Evolutionary conservation across 345 rosid species (phyloP).

Genomic region (Brassica nigra): DNA sequence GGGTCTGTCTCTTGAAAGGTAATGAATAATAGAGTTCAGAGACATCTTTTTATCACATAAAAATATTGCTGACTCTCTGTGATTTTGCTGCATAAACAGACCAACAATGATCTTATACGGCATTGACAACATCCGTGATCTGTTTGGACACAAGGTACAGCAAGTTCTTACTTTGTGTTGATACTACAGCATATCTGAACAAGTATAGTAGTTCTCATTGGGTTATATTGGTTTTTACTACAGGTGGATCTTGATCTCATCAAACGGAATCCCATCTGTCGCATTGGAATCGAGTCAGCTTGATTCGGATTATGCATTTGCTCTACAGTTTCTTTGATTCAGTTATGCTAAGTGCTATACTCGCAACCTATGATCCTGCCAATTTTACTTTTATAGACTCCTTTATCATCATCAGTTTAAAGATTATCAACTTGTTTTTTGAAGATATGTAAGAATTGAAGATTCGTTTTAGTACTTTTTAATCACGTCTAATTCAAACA

Average conservation of each 20-base stretch:
- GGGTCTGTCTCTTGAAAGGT: constrained; percentile 99
- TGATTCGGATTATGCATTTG: background rate
- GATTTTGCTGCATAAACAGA: constrained; percentile 44
- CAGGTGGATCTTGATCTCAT: constrained; percentile 94
- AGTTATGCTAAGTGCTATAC: background rate
- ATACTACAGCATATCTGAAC: background rate
- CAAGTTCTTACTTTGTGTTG: background rate
- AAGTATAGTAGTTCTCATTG: background rate
- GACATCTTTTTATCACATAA: background rate
- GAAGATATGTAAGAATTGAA: background rate
- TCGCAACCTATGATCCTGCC: background rate
- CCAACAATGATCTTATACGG: constrained; percentile 94
- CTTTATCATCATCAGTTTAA: background rate
- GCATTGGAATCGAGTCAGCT: constrained; percentile 57
- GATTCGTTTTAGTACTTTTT: background rate
- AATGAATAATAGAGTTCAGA: background rate
- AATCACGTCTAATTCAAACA: background rate
- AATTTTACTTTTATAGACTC: background rate
- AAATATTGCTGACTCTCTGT: constrained; percentile 7
- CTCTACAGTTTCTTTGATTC: background rate
- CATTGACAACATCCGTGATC: constrained; percentile 83
- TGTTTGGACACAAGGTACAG: constrained; percentile 90
- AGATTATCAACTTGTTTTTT: background rate
- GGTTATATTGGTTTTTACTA: background rate
- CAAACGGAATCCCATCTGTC: constrained; percentile 75